Base-by-base conservation (phyloP, 768 basidiomycete species). In the Boletus subparvulus region DNA sequence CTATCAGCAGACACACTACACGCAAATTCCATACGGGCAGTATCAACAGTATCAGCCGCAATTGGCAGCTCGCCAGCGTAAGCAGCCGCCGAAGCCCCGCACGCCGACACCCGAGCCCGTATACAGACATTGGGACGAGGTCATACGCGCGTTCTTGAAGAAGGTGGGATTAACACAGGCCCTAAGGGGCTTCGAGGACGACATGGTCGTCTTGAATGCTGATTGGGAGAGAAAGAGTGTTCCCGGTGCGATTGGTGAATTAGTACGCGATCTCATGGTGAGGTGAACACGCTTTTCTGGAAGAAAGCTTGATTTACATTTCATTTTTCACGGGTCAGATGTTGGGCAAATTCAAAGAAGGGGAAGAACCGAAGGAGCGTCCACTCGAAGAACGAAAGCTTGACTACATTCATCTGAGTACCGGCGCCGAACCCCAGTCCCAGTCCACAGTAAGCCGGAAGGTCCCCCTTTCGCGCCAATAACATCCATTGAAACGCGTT, bases 321-420 rank as follows among this genome's bases (percentile, higher is more conserved):
- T 39, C 21, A 5, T 43, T 48, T n/a, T 65, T 39, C 45, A 13
- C 52, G 28, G 19, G 16, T 36, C 48, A 73, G 73, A 63, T 56
- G 17, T 35, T 72, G 52, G 71, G 72, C 3, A 69, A 65, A 56
- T 76, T 59, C 21, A 68, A 68, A 41, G 60, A 69, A 48, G 66
- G 51, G 33, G 63, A 69, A 57, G 54, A 62, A 46, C 64, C 56
- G 5, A 55, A 62, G 52, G 71, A 73, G 30, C 69, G 67, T 19
- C 60, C 78, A 9, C 68, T 91, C 12, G 86, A 88, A n/a, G 82
- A 86, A 54, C 79, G 89, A 43, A 92, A 88, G 65, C 73, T 88
- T 1, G 79, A 83, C 40, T 85, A 88, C 61, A 70, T 86, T 35
- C 80, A 81, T 53, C 66, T 77, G 32, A 72, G 77, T n/a, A 73